phyloP scores from a whole-genome alignment of 805 yeast genomes.

The Kodamaea sagamina region DNA sequence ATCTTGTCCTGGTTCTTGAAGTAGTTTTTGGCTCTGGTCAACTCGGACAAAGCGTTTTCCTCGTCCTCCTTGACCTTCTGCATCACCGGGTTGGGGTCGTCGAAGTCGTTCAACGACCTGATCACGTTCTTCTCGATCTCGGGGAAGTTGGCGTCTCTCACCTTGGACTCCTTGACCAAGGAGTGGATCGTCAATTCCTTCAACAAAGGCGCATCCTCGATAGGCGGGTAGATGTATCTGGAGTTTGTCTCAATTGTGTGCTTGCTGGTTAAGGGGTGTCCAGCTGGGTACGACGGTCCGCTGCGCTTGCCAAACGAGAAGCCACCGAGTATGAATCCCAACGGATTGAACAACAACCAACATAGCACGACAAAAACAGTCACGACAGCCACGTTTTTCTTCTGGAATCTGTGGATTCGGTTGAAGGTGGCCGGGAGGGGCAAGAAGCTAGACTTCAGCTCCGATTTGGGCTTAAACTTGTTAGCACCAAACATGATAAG shows the following conservation, averaged over 20 bases:
- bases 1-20: slow-evolving; percentile 69
- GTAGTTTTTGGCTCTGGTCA: slow-evolving; percentile 49
- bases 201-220: slow-evolving; percentile 65
- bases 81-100: slow-evolving; percentile 39
- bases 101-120: slow-evolving; percentile 43
- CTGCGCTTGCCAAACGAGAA: slow-evolving; percentile 4
- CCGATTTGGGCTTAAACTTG: slow-evolving; percentile 31
- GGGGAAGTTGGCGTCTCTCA: slow-evolving; percentile 45
- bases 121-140: slow-evolving; percentile 38
- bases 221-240: slow-evolving; percentile 67
- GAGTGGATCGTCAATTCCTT: slow-evolving; percentile 56
- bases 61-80: slow-evolving; percentile 47
- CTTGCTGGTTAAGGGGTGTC: slow-evolving; percentile 36
- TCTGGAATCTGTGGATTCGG: slow-evolving; percentile 16
- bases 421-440: slow-evolving; percentile 35
- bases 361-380: slow-evolving; percentile 20
- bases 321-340: slow-evolving; percentile 13
- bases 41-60: slow-evolving; percentile 47
- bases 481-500: slow-evolving; percentile 14
- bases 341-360: slow-evolving; percentile 27
- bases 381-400: slow-evolving; percentile 18
- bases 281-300: slow-evolving; percentile 27
- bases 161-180: slow-evolving; percentile 51
- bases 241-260: slow-evolving; percentile 47
- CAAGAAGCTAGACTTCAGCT: slow-evolving; percentile 21